phyloP scores from a whole-genome alignment of 257 asterid species.

The Pogostemon cablin region DNA sequence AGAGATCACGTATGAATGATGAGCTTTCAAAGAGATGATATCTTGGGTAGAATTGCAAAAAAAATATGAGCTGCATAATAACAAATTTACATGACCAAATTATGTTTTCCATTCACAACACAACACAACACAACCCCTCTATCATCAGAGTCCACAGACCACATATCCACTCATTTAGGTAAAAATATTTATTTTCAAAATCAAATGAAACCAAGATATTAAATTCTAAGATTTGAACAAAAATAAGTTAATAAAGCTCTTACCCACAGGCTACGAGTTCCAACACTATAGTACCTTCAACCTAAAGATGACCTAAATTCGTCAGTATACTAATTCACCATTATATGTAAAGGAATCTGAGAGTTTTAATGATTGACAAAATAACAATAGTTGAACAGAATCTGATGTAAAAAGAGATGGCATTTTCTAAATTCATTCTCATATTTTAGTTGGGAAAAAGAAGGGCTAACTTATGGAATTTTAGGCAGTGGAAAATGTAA shows the following conservation, averaged over 20 bases:
- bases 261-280: too few species aligned
- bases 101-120: too few species aligned
- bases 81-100: too few species aligned
- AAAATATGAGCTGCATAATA: too few species aligned
- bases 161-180: too few species aligned
- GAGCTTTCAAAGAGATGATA: too few species aligned
- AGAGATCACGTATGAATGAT: too few species aligned
- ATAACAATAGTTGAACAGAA: conserved; percentile 25
- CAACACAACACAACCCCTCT: background rate
- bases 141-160: background rate
- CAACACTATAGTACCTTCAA: too few species aligned
- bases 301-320: background rate
- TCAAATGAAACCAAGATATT: background rate
- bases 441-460: conserved; percentile 27
- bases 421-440: conserved; percentile 22
- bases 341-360: background rate
- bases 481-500: conserved; percentile 25
- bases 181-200: background rate
- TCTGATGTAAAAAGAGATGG: conserved; percentile 13
- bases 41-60: too few species aligned
- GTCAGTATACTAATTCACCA: background rate
- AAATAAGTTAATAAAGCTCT: too few species aligned
- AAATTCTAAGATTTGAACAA: background rate
- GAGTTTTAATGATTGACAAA: conserved; percentile 19
- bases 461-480: conserved; percentile 31